phyloP scores from a whole-genome alignment of 1,139 yeast genomes.

The Taphrina populina region DNA sequence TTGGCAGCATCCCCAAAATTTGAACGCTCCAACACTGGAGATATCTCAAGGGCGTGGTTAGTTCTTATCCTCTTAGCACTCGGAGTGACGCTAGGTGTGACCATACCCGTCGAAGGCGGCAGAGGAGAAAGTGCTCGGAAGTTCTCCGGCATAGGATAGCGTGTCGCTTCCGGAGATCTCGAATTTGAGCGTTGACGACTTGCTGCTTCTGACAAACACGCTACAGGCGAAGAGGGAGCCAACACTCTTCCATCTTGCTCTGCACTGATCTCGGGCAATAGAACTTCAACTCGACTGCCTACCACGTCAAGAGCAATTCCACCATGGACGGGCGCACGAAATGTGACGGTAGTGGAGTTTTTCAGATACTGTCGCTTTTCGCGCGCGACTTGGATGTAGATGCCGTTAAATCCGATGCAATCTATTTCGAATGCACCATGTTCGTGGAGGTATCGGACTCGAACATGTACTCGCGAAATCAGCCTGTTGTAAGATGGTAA shows the following conservation, averaged over 20 bases:
- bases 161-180: too few species aligned
- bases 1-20: too few species aligned
- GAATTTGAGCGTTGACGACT: too few species aligned
- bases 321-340: too few species aligned
- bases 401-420: slow-evolving; percentile 72
- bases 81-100: slow-evolving; percentile 16
- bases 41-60: too few species aligned
- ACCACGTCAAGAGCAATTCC: slow-evolving; percentile 23
- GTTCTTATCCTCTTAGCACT: not conserved
- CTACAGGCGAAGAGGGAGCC: slow-evolving; percentile 25
- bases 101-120: slow-evolving; percentile 15
- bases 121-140: slow-evolving; percentile 7
- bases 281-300: slow-evolving; percentile 11
- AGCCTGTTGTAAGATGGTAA: slow-evolving; percentile 55
- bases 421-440: slow-evolving; percentile 47
- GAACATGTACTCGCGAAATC: slow-evolving; percentile 68
- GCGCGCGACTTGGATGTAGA: too few species aligned
- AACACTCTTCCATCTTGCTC: slow-evolving; percentile 6
- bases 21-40: too few species aligned
- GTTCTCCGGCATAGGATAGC: too few species aligned
- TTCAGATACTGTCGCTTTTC: too few species aligned
- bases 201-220: too few species aligned
- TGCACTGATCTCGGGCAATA: not conserved
- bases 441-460: slow-evolving; percentile 44
- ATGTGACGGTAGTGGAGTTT: too few species aligned